Percentiles rank a stretch among this genome's conserved stretches.
Conservation (phyloP, 1,284 basidiomycete genomes). For the Apiotrichum domesticum region DNA sequence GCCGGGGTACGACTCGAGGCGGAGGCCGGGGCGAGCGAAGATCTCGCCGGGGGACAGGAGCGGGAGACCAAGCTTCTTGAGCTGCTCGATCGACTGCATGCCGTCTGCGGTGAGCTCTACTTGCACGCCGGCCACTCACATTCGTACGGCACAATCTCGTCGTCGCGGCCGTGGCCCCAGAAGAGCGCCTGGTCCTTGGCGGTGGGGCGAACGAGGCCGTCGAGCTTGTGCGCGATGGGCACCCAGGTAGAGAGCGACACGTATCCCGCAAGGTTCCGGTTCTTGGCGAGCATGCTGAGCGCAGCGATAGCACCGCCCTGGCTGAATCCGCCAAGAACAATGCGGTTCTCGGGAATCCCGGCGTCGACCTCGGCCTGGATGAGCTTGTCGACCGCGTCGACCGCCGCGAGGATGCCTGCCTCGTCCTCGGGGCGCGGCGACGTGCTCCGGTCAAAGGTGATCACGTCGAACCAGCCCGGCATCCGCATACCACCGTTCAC, state of each 20-base stretch:
- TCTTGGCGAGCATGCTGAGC: slow-evolving; percentile 62
- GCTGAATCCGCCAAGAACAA: slow-evolving; percentile 75
- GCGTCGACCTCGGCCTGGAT: slow-evolving; percentile 67
- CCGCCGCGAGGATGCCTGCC: slow-evolving; percentile 60
- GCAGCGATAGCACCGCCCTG: slow-evolving; percentile 78
- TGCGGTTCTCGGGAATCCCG: slow-evolving; percentile 57
- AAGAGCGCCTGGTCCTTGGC: slow-evolving; percentile 64
- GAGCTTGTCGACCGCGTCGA: slow-evolving; percentile 59
- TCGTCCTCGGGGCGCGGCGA: slow-evolving; percentile 61
- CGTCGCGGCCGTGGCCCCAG: slow-evolving; percentile 77
- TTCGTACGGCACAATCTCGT: slow-evolving; percentile 61
- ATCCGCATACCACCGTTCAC: slow-evolving; percentile 40
- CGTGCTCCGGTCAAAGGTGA: slow-evolving; percentile 57
- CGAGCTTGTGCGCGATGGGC: slow-evolving; percentile 60
- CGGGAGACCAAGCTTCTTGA: slow-evolving; percentile 55
- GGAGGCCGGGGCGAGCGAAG: slow-evolving; percentile 47
- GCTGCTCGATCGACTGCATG: slow-evolving; percentile 53
- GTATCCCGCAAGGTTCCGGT: slow-evolving; percentile 66
- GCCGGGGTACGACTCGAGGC: slow-evolving; percentile 42
- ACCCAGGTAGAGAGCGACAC: slow-evolving; percentile 71
- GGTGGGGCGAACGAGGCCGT: slow-evolving; percentile 36
- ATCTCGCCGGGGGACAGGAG: slow-evolving; percentile 25
- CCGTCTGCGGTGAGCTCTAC: slow-evolving; percentile 38
- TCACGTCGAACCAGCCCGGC: slow-evolving; percentile 65
- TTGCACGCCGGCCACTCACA: slow-evolving; percentile 27